Conservation (phyloP, 805 yeast genomes). For the Metschnikowia shivogae region DNA sequence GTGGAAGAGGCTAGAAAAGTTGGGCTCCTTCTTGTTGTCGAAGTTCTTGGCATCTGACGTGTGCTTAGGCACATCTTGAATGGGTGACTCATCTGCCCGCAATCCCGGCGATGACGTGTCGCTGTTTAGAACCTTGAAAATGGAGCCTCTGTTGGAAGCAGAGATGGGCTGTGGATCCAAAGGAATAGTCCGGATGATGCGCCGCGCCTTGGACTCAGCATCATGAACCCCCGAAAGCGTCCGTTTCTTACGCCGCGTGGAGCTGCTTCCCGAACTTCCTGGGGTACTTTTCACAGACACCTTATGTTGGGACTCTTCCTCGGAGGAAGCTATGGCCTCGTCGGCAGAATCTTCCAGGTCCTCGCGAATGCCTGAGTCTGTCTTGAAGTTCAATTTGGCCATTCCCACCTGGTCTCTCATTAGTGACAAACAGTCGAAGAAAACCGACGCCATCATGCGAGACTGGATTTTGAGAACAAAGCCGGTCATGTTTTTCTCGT, state of each 20-base stretch:
- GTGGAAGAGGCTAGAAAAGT: slow-evolving; percentile 37
- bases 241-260: slow-evolving; percentile 37
- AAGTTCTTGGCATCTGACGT: not conserved
- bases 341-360: slow-evolving; percentile 25
- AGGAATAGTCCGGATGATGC: slow-evolving; percentile 73
- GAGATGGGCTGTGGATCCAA: slow-evolving; percentile 78
- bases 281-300: slow-evolving; percentile 29
- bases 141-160: slow-evolving; percentile 32
- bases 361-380: slow-evolving; percentile 20
- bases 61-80: not conserved
- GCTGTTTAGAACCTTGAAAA: slow-evolving; percentile 37
- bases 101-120: slow-evolving; percentile 29
- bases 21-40: not conserved
- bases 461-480: slow-evolving; percentile 61
- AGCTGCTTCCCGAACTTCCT: slow-evolving; percentile 34
- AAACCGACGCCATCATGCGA: slow-evolving; percentile 88
- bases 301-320: slow-evolving; percentile 20
- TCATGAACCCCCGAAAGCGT: slow-evolving; percentile 52
- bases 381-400: slow-evolving; percentile 50
- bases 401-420: slow-evolving; percentile 85
- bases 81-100: not conserved
- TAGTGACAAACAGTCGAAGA: slow-evolving; percentile 85
- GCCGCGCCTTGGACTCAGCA: slow-evolving; percentile 70
- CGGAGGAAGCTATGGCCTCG: slow-evolving; percentile 16
- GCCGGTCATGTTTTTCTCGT: slow-evolving; percentile 44